A percentile compares a stretch with the other conserved stretches of the same genome.
phyloP scores from a whole-genome alignment of 1,139 yeast genomes.

The Ashbya aceris region DNA sequence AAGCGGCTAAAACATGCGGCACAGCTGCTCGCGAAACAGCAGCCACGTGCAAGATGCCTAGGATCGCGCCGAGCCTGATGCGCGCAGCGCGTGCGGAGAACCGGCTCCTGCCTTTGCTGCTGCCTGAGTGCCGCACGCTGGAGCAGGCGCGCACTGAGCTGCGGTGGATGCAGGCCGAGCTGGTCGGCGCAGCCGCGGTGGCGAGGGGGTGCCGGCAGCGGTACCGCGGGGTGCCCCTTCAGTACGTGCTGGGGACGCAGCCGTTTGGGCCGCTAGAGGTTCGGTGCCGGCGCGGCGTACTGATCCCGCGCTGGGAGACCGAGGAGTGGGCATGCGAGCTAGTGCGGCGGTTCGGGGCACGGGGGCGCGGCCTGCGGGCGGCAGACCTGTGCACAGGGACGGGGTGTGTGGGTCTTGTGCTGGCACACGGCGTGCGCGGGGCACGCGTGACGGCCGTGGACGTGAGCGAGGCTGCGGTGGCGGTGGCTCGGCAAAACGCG shows the following conservation, averaged over 20 bases:
- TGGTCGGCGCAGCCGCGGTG: slow-evolving; percentile 31
- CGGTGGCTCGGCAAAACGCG: slow-evolving; percentile 41
- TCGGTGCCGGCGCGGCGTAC: slow-evolving; percentile 50
- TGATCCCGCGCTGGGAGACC: slow-evolving; percentile 93
- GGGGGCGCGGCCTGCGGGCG: slow-evolving; percentile 23
- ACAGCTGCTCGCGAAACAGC: no score
- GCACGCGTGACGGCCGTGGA: slow-evolving; percentile 46
- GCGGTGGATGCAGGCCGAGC: slow-evolving; percentile 37
- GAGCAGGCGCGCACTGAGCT: slow-evolving; percentile 37
- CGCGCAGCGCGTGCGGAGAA: slow-evolving; percentile 9
- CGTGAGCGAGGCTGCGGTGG: slow-evolving; percentile 44
- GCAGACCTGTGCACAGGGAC: slow-evolving; percentile 85
- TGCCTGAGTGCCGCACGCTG: slow-evolving; percentile 31
- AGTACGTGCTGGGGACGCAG: slow-evolving; percentile 74
- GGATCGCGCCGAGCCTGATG: slow-evolving; percentile 15
- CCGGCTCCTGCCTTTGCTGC: slow-evolving; percentile 20
- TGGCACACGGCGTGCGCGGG: slow-evolving; percentile 33
- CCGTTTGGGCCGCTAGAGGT: slow-evolving; percentile 73
- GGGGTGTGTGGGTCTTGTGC: slow-evolving; percentile 69
- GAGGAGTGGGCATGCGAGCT: slow-evolving; percentile 73
- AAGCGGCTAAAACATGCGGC: no score
- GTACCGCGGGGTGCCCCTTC: slow-evolving; percentile 53
- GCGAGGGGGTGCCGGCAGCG: slow-evolving; percentile 32
- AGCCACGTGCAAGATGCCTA: slow-evolving; percentile 6
- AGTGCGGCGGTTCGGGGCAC: slow-evolving; percentile 14